Percentiles rank a stretch among this genome's conserved stretches.
phyloP scores from a whole-genome alignment of 331 rosid species.

The Pyrus hybrid region DNA sequence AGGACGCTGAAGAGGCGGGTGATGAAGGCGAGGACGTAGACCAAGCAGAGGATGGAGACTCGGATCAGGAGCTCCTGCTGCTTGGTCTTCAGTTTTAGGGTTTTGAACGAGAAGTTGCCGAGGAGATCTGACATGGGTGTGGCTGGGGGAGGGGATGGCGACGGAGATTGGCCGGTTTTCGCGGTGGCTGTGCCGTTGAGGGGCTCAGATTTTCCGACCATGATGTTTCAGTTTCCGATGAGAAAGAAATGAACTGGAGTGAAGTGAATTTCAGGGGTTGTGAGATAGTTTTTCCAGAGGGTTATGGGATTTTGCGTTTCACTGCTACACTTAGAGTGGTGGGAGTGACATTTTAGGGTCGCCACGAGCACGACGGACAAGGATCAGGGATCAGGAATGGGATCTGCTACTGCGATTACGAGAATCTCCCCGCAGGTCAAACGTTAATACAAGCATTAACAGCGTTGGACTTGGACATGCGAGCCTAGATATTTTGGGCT shows the following conservation, averaged over 20 bases:
- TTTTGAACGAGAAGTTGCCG: constrained; percentile 31
- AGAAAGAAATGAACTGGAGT: not conserved
- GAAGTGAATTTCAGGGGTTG: not conserved
- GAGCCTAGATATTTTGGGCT: not conserved
- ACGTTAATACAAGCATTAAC: too few species aligned
- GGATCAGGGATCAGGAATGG: not conserved
- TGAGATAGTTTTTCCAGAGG: not conserved
- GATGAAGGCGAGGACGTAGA: constrained; percentile 84
- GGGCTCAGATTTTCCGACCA: constrained; percentile 38
- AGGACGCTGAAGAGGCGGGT: constrained; percentile 94
- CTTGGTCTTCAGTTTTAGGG: constrained; percentile 77
- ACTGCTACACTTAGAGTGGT: not conserved
- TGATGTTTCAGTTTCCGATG: not conserved
- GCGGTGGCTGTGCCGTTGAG: constrained; percentile 12
- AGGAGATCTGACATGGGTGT: constrained; percentile 42
- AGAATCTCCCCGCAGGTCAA: not conserved
- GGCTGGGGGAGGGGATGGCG: constrained; percentile 1
- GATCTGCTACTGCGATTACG: not conserved
- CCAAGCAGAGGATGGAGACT: constrained; percentile 52
- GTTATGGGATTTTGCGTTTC: not conserved
- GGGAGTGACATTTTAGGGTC: not conserved
- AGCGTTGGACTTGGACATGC: not conserved
- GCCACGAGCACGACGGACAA: not conserved
- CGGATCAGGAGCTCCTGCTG: constrained; percentile 95
- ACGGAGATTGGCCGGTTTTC: not conserved